phyloP scores from a whole-genome alignment of 192 early-diverging fungal genomes.

The Rhizophagus sp. region DNA sequence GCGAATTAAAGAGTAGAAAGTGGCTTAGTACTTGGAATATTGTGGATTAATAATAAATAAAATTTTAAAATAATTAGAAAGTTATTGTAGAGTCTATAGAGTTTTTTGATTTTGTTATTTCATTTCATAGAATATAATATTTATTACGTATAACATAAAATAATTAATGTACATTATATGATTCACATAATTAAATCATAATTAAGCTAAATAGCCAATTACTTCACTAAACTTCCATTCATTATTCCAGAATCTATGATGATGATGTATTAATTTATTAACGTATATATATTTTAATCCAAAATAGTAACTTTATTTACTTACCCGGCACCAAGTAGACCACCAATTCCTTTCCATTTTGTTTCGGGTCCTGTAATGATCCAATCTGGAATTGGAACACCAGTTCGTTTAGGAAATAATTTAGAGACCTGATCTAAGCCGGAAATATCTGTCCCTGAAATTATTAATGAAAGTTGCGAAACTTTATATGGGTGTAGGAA shows the following conservation, averaged over 20 bases:
- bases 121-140: too few species aligned
- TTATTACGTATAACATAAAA: too few species aligned
- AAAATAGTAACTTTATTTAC: neutral
- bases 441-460: conserved; percentile 44
- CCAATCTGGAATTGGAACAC: conserved; percentile 55
- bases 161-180: too few species aligned
- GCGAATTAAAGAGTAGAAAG: conserved; percentile 53
- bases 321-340: conserved; percentile 55
- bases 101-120: too few species aligned
- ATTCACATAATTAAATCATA: too few species aligned
- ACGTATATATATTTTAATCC: neutral
- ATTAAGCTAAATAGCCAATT: conserved; percentile 30
- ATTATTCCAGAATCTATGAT: conserved; percentile 36
- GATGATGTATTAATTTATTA: neutral
- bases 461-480: conserved; percentile 40
- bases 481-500: conserved; percentile 44
- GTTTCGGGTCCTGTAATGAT: conserved; percentile 50
- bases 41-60: conserved; percentile 45
- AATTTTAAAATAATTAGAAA: too few species aligned
- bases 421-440: conserved; percentile 43
- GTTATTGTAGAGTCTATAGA: neutral
- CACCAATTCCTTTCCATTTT: conserved; percentile 51
- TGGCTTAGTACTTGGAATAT: conserved; percentile 87
- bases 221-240: conserved; percentile 27
- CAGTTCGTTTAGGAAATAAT: conserved; percentile 53